phyloP scores from a whole-genome alignment of 495 filamentous ascomycete genomes.

The Astrocystis sublimbata region DNA sequence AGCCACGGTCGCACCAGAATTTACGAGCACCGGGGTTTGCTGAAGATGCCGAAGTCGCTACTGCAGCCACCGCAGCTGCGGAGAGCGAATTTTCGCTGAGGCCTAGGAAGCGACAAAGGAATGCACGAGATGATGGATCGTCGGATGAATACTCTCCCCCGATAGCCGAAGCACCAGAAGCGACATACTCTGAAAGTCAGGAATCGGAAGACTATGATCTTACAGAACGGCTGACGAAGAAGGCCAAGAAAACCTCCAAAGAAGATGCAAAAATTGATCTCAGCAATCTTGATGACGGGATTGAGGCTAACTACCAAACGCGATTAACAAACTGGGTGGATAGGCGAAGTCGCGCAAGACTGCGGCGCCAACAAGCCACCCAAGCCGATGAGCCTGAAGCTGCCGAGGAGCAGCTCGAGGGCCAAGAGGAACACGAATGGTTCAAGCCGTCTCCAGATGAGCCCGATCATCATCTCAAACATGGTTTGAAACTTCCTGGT shows the following conservation, averaged over 20 bases:
- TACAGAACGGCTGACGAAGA: slow-evolving; percentile 32
- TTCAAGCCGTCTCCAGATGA: slow-evolving; percentile 79
- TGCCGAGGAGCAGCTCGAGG: slow-evolving; percentile 39
- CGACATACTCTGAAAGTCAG: slow-evolving; percentile 32
- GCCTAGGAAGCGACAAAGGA: slow-evolving; percentile 48
- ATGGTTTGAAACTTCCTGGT: slow-evolving; percentile 79
- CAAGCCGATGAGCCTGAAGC: slow-evolving; percentile 30
- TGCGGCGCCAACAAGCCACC: slow-evolving; percentile 39
- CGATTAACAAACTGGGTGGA: slow-evolving; percentile 73
- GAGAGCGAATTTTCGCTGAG: slow-evolving; percentile 54
- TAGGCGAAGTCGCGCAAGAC: slow-evolving; percentile 67
- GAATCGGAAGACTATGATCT: slow-evolving; percentile 43
- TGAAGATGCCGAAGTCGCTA: slow-evolving; percentile 42
- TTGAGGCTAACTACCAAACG: slow-evolving; percentile 79
- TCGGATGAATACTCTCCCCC: slow-evolving; percentile 47
- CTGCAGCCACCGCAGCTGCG: slow-evolving; percentile 27
- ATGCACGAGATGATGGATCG: slow-evolving; percentile 36
- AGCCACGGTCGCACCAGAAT: slow-evolving; percentile 74
- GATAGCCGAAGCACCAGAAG: slow-evolving; percentile 30
- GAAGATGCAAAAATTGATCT: slow-evolving; percentile 64
- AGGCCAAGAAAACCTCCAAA: slow-evolving; percentile 44
- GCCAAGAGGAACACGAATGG: slow-evolving; percentile 69
- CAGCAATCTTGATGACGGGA: slow-evolving; percentile 83
- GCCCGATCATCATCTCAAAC: slow-evolving; percentile 69
- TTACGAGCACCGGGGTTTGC: slow-evolving; percentile 77